Percentiles rank a stretch among this genome's conserved stretches.
These are phyloP conservation scores for Hymenoscyphus fructigenus DNA, from an alignment of 2,329 filamentous ascomycete species.

Conservation along the genomic window DNA sequence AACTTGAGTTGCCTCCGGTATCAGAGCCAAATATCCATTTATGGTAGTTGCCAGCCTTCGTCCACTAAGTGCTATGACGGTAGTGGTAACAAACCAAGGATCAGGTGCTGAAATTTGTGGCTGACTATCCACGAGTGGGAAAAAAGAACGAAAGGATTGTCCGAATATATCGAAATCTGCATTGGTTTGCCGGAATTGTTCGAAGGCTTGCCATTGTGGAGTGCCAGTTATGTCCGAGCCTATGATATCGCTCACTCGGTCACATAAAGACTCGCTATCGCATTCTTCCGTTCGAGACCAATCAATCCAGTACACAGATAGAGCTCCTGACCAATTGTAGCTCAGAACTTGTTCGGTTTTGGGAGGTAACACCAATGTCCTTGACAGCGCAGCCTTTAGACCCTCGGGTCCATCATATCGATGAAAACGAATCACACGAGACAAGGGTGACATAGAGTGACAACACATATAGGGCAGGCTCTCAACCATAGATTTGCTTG, in stretches of 20 bases:
- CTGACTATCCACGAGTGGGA: not conserved
- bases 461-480: not conserved
- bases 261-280: too few relatives aligned
- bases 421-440: too few relatives aligned
- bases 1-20: not conserved
- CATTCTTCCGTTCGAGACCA: too few relatives aligned
- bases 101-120: too few relatives aligned
- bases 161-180: constrained; percentile 14
- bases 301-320: too few relatives aligned
- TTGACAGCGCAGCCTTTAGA: not conserved
- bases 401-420: not conserved
- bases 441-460: too few relatives aligned
- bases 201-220: constrained; percentile 10
- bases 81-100: too few relatives aligned
- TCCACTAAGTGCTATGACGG: not conserved
- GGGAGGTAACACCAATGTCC: not conserved
- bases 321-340: too few relatives aligned
- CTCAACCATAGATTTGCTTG: not conserved
- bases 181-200: constrained; percentile 16
- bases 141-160: constrained; percentile 8
- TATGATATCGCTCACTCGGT: too few relatives aligned
- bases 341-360: too few relatives aligned
- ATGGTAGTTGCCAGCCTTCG: not conserved
- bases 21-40: not conserved
- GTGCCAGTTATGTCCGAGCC: too few relatives aligned